Percentiles rank a stretch among this genome's conserved stretches.
Evolutionary conservation across 2,329 filamentous ascomycete genomes (phyloP).

Genomic region (Didymella sp.): DNA sequence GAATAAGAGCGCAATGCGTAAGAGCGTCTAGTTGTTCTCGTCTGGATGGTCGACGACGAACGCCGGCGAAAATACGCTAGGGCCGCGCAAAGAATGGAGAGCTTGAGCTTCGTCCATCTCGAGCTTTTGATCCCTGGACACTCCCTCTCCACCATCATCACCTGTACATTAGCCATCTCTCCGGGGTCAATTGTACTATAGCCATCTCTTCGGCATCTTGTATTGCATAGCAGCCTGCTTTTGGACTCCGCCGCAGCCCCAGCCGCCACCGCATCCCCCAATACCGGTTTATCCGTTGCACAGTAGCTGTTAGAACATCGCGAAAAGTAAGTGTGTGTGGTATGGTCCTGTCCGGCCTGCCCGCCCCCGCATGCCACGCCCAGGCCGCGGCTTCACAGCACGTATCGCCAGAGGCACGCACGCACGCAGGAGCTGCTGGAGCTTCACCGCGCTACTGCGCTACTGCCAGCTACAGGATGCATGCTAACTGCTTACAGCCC

Average conservation of each 20-base stretch:
- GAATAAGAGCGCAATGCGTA: not conserved
- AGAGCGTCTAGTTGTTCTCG: too few relatives aligned
- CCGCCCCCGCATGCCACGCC: not conserved
- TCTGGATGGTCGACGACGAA: not conserved
- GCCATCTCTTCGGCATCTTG: constrained; percentile 29
- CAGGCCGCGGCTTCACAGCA: constrained; percentile 7
- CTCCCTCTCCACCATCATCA: constrained; percentile 14
- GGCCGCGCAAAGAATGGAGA: constrained; percentile 10
- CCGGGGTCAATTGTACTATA: constrained; percentile 37
- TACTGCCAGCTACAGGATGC: constrained; percentile 2
- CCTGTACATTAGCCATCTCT: constrained; percentile 17
- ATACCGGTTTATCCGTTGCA: constrained; percentile 13
- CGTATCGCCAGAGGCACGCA: constrained; percentile 6
- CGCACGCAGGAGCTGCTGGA: constrained; percentile 10
- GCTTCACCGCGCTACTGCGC: constrained; percentile 19
- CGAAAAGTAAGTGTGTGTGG: constrained; percentile 8
- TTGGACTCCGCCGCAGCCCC: constrained; percentile 36
- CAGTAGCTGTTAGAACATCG: constrained; percentile 15
- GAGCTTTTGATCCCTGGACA: constrained; percentile 7
- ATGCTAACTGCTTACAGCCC: constrained; percentile 27
- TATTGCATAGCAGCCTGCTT: constrained; percentile 39
- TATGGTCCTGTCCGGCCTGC: constrained; percentile 1
- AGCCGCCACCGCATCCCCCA: constrained; percentile 13
- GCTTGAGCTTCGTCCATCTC: constrained; percentile 11
- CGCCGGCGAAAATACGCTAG: constrained; percentile 10